Evolutionary conservation across 371 early-diverging fungal species (phyloP).

Genomic region (Circinella umbellata): DNA sequence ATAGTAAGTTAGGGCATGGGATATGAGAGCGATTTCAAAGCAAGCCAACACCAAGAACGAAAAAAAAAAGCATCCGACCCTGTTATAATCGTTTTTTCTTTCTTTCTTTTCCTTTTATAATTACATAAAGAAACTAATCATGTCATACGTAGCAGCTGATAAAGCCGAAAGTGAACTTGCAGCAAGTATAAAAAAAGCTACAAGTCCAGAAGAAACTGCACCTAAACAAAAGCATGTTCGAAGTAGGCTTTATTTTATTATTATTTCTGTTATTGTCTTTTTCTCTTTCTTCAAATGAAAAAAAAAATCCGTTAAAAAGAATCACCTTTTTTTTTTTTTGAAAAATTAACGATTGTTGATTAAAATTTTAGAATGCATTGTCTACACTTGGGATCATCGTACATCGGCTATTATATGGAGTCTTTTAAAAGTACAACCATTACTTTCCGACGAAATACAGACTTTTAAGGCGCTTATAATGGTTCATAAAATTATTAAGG

Average conservation of each 20-base stretch:
- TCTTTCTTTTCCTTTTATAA: neutral
- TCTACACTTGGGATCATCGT: constrained; percentile 96
- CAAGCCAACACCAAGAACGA: neutral
- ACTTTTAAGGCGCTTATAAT: constrained; percentile 95
- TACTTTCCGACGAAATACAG: constrained; percentile 90
- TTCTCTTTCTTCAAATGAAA: no score
- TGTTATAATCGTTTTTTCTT: neutral
- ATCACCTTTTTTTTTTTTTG: neutral
- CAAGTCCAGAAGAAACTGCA: constrained; percentile 89
- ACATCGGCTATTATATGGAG: constrained; percentile 88
- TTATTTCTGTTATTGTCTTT: no score
- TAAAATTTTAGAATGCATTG: constrained; percentile 69
- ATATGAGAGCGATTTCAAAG: neutral
- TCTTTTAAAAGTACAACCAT: constrained; percentile 83
- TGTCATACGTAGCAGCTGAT: constrained; percentile 61
- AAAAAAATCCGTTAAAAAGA: neutral
- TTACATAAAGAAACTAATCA: constrained; percentile 13
- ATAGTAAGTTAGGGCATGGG: no score
- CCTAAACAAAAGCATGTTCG: constrained; percentile 98
- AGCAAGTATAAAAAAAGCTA: constrained; percentile 90
- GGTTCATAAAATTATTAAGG: constrained; percentile 94
- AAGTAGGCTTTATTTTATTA: constrained; percentile 41
- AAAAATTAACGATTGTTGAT: neutral
- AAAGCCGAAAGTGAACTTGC: constrained; percentile 90
- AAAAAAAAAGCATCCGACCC: neutral